Evolutionary conservation across 169 alveolate species (phyloP).

Genomic region (Eimeria tenella): DNA sequence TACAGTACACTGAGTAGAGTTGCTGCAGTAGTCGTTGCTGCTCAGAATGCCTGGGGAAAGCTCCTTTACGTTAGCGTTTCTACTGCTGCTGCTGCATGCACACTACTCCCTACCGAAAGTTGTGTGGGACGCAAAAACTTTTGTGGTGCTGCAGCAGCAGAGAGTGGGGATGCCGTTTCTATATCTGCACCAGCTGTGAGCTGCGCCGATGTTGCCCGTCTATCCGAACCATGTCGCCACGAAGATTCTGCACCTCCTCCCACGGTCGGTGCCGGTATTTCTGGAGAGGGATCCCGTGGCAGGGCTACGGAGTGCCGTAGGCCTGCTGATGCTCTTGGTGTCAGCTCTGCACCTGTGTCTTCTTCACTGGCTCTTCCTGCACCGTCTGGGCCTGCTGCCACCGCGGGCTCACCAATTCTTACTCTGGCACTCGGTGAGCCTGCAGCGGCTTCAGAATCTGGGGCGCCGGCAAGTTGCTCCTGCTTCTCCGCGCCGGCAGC

Average conservation of each 20-base stretch:
- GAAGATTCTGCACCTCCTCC: too few relatives aligned
- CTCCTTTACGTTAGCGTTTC: neutral
- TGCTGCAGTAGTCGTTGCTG: slow-evolving; percentile 4
- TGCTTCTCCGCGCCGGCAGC: neutral
- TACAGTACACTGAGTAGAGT: neutral
- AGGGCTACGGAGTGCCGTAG: too few relatives aligned
- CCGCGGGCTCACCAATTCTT: neutral
- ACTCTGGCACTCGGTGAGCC: neutral
- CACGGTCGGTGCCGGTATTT: too few relatives aligned
- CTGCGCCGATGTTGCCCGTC: neutral
- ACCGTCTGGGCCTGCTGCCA: slow-evolving; percentile 30
- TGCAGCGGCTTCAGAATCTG: neutral
- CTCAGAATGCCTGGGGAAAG: neutral
- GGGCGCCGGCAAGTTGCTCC: slow-evolving; percentile 5
- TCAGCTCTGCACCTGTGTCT: too few relatives aligned
- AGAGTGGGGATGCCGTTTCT: neutral
- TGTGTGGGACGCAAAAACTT: neutral
- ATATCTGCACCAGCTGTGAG: neutral
- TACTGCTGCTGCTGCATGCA: neutral
- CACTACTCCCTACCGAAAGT: neutral
- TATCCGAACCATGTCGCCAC: neutral
- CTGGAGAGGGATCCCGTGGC: too few relatives aligned
- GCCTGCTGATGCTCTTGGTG: too few relatives aligned
- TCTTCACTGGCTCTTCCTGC: too few relatives aligned
- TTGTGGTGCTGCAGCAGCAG: neutral